phyloP scores from a whole-genome alignment of 352 stramenopile species.

The Phytophthora constricta region DNA sequence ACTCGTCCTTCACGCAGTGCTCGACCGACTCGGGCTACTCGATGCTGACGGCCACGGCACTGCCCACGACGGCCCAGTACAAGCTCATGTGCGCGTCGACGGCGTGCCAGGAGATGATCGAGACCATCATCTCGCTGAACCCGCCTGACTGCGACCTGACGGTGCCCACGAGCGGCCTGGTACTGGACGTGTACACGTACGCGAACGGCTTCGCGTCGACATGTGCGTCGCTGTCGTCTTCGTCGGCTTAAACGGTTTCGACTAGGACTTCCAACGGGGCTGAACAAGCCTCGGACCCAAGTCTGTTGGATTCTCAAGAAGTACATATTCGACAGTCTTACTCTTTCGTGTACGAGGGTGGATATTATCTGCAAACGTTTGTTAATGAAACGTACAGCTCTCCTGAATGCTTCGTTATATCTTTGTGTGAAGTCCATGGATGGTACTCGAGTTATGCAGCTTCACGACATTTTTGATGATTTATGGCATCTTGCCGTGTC shows the following conservation, averaged over 20 bases:
- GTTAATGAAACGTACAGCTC: no score
- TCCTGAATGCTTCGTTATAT: no score
- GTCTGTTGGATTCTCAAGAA: no score
- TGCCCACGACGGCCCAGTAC: slow-evolving; percentile 31
- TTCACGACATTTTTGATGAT: no score
- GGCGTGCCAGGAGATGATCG: slow-evolving; percentile 30
- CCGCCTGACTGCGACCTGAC: slow-evolving; percentile 33
- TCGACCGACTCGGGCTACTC: slow-evolving; percentile 29
- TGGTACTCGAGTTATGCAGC: no score
- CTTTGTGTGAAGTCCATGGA: no score
- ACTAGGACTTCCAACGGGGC: not conserved
- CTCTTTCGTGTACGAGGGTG: no score
- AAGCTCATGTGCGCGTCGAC: slow-evolving; percentile 31
- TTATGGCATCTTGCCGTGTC: no score
- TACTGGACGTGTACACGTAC: slow-evolving; percentile 31
- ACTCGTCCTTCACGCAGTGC: slow-evolving; percentile 23
- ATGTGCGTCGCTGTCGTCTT: slow-evolving; percentile 13
- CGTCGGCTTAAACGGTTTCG: not conserved
- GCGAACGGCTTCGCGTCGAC: slow-evolving; percentile 26
- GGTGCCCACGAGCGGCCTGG: slow-evolving; percentile 29
- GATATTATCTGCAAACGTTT: no score
- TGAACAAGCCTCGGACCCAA: not conserved
- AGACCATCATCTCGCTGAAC: slow-evolving; percentile 16
- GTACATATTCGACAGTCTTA: no score
- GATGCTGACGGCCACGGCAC: slow-evolving; percentile 30